A percentile compares a stretch with the other conserved stretches of the same genome.
Evolutionary conservation across 371 early-diverging fungal genomes (phyloP).

Genomic region (Neoconidiobolus thromboides): DNA sequence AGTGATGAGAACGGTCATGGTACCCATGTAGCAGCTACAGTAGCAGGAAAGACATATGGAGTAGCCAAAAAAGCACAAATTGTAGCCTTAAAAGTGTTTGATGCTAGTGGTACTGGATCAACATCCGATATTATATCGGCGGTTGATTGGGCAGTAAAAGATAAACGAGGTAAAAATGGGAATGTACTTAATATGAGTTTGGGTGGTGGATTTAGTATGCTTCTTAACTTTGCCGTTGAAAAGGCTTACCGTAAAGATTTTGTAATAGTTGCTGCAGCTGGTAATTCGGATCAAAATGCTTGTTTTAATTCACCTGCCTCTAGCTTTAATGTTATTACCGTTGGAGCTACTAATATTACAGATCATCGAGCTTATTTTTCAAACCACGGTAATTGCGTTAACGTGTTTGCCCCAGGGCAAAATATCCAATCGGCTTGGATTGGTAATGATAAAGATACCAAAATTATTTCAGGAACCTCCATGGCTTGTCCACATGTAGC

Average conservation of each 20-base stretch:
- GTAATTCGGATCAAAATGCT: slow-evolving; percentile 49
- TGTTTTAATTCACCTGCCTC: slow-evolving; percentile 74
- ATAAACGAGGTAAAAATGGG: background rate
- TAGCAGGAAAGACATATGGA: slow-evolving; percentile 44
- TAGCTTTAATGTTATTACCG: slow-evolving; percentile 60
- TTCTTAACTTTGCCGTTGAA: background rate
- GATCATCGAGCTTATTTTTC: slow-evolving; percentile 55
- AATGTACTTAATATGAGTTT: slow-evolving; percentile 1
- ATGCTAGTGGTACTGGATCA: slow-evolving; percentile 5
- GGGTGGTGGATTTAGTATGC: background rate
- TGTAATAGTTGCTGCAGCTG: slow-evolving; percentile 35
- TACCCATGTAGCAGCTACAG: slow-evolving; percentile 60
- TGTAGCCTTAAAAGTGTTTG: slow-evolving; percentile 36
- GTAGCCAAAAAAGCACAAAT: slow-evolving; percentile 54
- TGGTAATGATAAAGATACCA: slow-evolving; percentile 1
- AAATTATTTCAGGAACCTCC: slow-evolving; percentile 23
- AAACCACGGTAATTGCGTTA: slow-evolving; percentile 61
- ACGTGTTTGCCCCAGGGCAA: slow-evolving; percentile 46
- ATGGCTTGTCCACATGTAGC: slow-evolving; percentile 72
- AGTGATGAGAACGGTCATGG: slow-evolving; percentile 32
- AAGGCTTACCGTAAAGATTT: slow-evolving; percentile 17
- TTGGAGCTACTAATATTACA: slow-evolving; percentile 60
- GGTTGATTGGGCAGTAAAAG: slow-evolving; percentile 15
- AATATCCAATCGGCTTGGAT: background rate
- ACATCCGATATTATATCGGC: slow-evolving; percentile 13